phyloP scores from a whole-genome alignment of 2,329 filamentous ascomycete species.

The Cercospora sp. region DNA sequence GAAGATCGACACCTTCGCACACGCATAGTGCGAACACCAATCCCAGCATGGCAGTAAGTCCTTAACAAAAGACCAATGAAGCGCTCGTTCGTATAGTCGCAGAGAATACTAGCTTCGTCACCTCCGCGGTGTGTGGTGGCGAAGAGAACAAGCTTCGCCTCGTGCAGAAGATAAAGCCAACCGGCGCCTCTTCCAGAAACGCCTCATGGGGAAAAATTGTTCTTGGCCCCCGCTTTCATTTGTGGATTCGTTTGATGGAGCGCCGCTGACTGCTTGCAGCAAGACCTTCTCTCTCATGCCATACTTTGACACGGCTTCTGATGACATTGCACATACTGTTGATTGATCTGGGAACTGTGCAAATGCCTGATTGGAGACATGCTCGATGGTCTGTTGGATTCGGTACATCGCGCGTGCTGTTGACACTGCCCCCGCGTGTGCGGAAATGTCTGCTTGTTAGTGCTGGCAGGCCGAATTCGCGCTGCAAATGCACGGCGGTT shows the following conservation, averaged over 20 bases:
- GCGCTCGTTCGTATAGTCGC: background rate
- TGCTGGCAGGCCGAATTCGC: background rate
- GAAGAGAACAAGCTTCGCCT: conserved; percentile 2
- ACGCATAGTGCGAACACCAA: background rate
- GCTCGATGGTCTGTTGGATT: background rate
- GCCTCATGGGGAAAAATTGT: background rate
- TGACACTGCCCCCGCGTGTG: background rate
- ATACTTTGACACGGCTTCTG: background rate
- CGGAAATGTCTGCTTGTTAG: too few species aligned
- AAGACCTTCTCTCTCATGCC: background rate
- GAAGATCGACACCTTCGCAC: background rate
- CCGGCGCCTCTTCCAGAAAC: conserved; percentile 3
- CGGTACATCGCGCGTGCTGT: background rate
- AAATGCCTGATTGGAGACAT: background rate
- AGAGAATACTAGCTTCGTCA: background rate
- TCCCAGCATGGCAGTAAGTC: background rate
- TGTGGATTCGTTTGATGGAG: conserved; percentile 4
- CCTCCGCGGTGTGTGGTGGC: background rate
- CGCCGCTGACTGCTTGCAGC: background rate
- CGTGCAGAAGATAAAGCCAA: background rate
- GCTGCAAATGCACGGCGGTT: background rate
- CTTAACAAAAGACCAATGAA: background rate
- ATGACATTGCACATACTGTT: background rate
- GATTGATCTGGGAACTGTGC: background rate
- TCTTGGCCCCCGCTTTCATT: conserved; percentile 2